Percentiles rank a stretch among this genome's conserved stretches.
Evolutionary conservation across 2,329 filamentous ascomycete genomes (phyloP).

Genomic region (Stachybotrys chartarum): DNA sequence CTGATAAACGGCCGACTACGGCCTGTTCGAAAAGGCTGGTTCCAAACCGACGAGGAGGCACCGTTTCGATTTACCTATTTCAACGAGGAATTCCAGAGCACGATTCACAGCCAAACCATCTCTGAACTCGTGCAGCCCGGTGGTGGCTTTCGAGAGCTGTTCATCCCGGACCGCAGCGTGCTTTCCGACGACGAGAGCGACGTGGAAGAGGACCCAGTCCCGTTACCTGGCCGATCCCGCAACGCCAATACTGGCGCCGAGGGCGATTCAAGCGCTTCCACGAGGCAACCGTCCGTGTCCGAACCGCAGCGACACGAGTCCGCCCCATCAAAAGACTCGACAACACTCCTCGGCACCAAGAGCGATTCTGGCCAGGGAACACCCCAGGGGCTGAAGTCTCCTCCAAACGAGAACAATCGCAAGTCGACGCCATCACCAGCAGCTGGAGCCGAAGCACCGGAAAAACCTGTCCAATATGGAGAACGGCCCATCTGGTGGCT

Average conservation of each 20-base stretch:
- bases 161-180: conserved; percentile 77
- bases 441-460: conserved; percentile 9
- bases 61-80: conserved; percentile 98
- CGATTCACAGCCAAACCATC: conserved; percentile 92
- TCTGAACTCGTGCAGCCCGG: conserved; percentile 86
- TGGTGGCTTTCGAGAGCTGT: conserved; percentile 77
- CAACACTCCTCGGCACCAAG: conserved; percentile 19
- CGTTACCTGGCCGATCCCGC: conserved; percentile 7
- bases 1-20: conserved; percentile 84
- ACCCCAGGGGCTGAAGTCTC: conserved; percentile 35
- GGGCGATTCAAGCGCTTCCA: conserved; percentile 33
- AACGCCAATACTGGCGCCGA: not conserved
- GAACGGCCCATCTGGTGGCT: conserved; percentile 95
- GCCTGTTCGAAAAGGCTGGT: conserved; percentile 75
- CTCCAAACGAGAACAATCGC: conserved; percentile 11
- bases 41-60: conserved; percentile 77
- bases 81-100: conserved; percentile 93
- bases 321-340: conserved; percentile 20
- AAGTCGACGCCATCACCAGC: conserved; percentile 4
- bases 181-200: conserved; percentile 68
- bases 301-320: conserved; percentile 17
- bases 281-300: conserved; percentile 37
- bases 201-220: conserved; percentile 37
- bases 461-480: conserved; percentile 55
- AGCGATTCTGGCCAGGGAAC: conserved; percentile 39